phyloP scores from a whole-genome alignment of 768 basidiomycete species.

The Glaciozyma martinii region DNA sequence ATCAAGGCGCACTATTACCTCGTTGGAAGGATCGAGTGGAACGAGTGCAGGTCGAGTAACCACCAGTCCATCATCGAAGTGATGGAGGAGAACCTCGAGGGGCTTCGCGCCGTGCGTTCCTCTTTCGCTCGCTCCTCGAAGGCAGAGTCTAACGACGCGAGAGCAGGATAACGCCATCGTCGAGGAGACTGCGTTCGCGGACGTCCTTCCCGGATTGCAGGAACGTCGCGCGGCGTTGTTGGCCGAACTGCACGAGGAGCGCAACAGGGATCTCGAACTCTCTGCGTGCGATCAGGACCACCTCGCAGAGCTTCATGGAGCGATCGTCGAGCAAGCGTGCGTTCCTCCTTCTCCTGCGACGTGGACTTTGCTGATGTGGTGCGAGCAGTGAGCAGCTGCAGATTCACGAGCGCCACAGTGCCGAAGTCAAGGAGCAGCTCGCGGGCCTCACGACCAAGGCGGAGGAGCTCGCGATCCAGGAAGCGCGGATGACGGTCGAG shows the following conservation, averaged over 20 bases:
- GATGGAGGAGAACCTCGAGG: constrained; percentile 28
- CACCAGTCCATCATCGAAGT: constrained; percentile 15
- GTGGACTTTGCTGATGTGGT: background rate
- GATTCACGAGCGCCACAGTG: constrained; percentile 14
- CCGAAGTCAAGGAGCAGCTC: constrained; percentile 12
- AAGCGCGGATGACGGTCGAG: background rate
- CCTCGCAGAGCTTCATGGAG: constrained; percentile 25
- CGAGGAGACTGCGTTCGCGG: background rate
- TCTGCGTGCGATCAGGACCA: constrained; percentile 28
- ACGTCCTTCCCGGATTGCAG: constrained; percentile 25
- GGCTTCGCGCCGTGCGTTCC: constrained; percentile 13
- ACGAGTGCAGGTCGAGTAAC: constrained; percentile 23
- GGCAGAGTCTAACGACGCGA: background rate
- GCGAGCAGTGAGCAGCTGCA: constrained; percentile 15
- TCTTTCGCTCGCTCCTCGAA: too few relatives aligned
- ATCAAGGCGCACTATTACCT: constrained; percentile 30
- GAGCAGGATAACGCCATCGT: constrained; percentile 23
- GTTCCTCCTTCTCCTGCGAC: background rate
- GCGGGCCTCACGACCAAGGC: constrained; percentile 17
- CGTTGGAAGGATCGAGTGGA: constrained; percentile 30
- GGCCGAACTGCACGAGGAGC: constrained; percentile 26
- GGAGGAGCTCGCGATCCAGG: constrained; percentile 21
- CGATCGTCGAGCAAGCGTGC: constrained; percentile 34
- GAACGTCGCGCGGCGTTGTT: constrained; percentile 24
- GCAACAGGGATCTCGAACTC: constrained; percentile 29